Evolutionary conservation across 139 green algal species (phyloP), one percentile per base, ranked within the genome.

Genomic region (Chlamydomonas eustigma): DNA sequence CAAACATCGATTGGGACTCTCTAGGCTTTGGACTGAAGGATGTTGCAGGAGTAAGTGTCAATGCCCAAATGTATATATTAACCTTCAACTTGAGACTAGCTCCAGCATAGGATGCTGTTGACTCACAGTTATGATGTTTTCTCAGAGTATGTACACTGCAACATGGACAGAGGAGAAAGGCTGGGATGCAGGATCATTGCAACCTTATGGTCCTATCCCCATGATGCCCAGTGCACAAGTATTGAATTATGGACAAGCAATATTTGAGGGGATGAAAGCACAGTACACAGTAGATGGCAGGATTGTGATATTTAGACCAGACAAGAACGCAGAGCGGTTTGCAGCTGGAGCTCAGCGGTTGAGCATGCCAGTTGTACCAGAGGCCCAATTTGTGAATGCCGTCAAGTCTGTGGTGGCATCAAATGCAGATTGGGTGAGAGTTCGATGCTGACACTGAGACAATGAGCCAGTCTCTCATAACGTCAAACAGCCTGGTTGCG

Each of bases 211-310:
- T 2, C 88, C 91, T 18, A 71, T 99, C 32, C 71, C 81, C 50
- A 72, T 99, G 63, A 88, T 91, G 79, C 96, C 96, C 33, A 87
- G 82, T 18, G 93, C 95, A 3, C 90, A 95, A 85, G 90, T 92
- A 36, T 86, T 99, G 4, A 99, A 99, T 83, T 99, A 99, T 52
- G 96, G 96, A 2, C 95, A 98, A 86, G 85, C 88, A 36, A 81
- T 97, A 24, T 99, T 99, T 86, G 96, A 99, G 85, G 96, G 96
- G 76, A 96, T 99, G 90, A 99, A 99, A 86, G 93, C 94, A n/a
- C 90, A 97, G 84, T 83, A 92, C 52, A 90, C 74, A 5, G 85
- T 83, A 24, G 84, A 94, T 36, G 96, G 84, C 22, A 83, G 86
- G 36, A 82, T 99, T 22, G 91, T 98, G 39, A 72, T 97, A 1